Percentiles rank a stretch among this genome's conserved stretches.
These are phyloP conservation scores for Starmerella floricola DNA, from an alignment of 805 yeast species.

Conservation along the genomic window DNA sequence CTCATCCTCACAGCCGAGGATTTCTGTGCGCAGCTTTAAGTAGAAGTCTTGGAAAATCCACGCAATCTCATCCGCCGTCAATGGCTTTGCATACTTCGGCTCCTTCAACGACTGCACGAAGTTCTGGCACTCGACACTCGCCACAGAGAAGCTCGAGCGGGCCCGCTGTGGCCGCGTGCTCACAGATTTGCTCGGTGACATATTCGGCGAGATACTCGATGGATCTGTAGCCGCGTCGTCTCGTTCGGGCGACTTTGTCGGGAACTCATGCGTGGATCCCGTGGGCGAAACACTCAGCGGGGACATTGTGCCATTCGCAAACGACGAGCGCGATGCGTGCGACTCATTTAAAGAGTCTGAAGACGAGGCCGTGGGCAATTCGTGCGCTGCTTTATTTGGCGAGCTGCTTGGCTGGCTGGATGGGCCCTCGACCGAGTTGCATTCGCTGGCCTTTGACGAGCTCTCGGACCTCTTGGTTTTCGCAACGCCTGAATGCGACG, in stretches of 20 bases:
- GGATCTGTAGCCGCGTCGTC: not conserved
- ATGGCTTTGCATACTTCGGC: constrained; percentile 30
- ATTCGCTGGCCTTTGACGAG: no score
- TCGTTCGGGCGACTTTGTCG: not conserved
- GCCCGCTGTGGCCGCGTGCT: constrained; percentile 1
- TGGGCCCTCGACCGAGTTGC: not conserved
- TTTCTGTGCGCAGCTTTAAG: constrained; percentile 24
- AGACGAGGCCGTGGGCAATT: no score
- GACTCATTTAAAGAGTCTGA: no score
- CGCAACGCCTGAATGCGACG: no score
- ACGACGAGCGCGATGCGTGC: not conserved
- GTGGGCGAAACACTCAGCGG: constrained; percentile 1
- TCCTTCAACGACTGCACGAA: constrained; percentile 29
- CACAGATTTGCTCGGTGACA: not conserved
- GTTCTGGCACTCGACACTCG: constrained; percentile 16
- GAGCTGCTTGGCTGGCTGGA: not conserved
- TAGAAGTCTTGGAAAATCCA: constrained; percentile 34
- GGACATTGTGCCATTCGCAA: not conserved
- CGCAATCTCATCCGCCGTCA: constrained; percentile 31
- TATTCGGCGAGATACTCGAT: not conserved
- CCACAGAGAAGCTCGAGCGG: constrained; percentile 16
- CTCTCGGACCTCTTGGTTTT: no score
- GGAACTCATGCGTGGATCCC: constrained; percentile 4
- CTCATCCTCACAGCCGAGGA: constrained; percentile 20
- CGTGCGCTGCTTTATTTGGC: no score